Evolutionary conservation across 495 filamentous ascomycete genomes (phyloP).

Genomic region (Margaritispora aquatica): DNA sequence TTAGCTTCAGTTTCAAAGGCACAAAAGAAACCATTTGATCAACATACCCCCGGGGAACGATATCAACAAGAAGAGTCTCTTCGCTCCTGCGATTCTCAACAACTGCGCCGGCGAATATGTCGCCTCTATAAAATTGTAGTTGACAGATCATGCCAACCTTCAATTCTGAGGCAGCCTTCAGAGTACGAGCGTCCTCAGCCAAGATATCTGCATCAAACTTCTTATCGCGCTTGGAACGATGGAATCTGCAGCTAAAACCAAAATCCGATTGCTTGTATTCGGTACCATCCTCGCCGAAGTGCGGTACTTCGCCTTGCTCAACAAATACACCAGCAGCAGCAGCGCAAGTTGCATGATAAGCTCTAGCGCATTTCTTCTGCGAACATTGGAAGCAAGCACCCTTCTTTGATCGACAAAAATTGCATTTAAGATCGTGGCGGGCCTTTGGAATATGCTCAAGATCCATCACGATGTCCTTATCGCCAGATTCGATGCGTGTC

Average conservation of each 20-base stretch:
- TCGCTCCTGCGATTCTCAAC: slow-evolving; percentile 79
- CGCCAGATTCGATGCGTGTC: slow-evolving; percentile 75
- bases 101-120: slow-evolving; percentile 88
- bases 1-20: slow-evolving; percentile 26
- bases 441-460: slow-evolving; percentile 78
- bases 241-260: slow-evolving; percentile 90
- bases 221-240: slow-evolving; percentile 79
- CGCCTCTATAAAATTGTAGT: slow-evolving; percentile 73
- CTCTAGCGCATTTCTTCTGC: slow-evolving; percentile 84
- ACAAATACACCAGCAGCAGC: slow-evolving; percentile 86
- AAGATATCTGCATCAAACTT: slow-evolving; percentile 55
- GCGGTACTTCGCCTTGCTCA: slow-evolving; percentile 74
- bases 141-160: slow-evolving; percentile 76
- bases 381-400: slow-evolving; percentile 97
- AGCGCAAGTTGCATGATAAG: slow-evolving; percentile 94
- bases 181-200: slow-evolving; percentile 65
- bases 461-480: slow-evolving; percentile 64
- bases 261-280: slow-evolving; percentile 86
- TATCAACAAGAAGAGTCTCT: slow-evolving; percentile 67
- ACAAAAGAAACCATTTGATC: slow-evolving; percentile 5
- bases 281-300: slow-evolving; percentile 85
- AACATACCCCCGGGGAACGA: slow-evolving; percentile 75
- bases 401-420: slow-evolving; percentile 87
- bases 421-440: slow-evolving; percentile 84
- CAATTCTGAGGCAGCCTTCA: slow-evolving; percentile 60